Evolutionary conservation across 192 early-diverging fungal species (phyloP), one percentile per base, ranked within the genome.

Genomic region (Entophlyctis helioformis): DNA sequence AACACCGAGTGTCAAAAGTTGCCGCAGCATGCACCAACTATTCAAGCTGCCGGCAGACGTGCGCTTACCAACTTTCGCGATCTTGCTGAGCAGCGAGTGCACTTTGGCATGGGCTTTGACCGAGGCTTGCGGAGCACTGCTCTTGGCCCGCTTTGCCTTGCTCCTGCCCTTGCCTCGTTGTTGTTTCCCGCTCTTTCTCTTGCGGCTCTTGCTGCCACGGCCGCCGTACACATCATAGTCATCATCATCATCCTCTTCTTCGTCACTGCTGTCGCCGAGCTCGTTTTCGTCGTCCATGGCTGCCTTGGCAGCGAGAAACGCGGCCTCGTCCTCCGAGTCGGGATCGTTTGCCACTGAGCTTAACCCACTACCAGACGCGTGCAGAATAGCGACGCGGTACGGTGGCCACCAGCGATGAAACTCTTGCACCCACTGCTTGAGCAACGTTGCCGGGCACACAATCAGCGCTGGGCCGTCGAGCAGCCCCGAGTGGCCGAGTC

Each of bases 341-440:
- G 21, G 24, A 11, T 1, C 51, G 32, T 20, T 48, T 21, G 9
- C 32, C 49, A n/a, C n/a, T n/a, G n/a, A n/a, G n/a, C n/a, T n/a
- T n/a, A n/a, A n/a, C n/a, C n/a, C n/a, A n/a, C 74, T 77, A 6
- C 94, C 94, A 21, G 80, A 82, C 22, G 82, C 71, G 53, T 97
- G 94, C 25, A 97, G 53, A 48, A 97, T 86, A 12, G 75, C 76
- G 3, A 95, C 91, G n/a, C 90, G 75, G 26, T 90, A 56, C 11
- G 81, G 75, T 23, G 91, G 86, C 84, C 72, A 72, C 76, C 76
- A 78, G 35, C 60, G 62, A 45, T 74, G 66, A 57, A 78, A 78
- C 37, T 78, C 76, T 48, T 78, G 61, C 11, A 60, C 61, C 76
- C 76, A 78, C 42, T 78, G 72, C 10, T 53, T 24, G 44, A 76